phyloP scores from a whole-genome alignment of 306 rosid species.

The Prunus armeniaca region DNA sequence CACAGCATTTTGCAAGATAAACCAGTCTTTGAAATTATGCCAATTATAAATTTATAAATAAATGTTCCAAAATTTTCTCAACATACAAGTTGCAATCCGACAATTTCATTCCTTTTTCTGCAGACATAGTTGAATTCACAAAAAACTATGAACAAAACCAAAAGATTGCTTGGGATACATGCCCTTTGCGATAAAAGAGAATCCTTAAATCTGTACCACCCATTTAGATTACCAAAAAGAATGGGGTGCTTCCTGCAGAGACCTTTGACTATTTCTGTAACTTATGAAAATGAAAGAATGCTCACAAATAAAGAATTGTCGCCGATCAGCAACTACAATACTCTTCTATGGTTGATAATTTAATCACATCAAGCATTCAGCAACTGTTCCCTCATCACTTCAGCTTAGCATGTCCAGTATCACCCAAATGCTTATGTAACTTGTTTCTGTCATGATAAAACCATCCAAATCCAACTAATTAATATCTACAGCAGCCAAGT shows the following conservation, averaged over 20 bases:
- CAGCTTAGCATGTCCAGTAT: slow-evolving; percentile 71
- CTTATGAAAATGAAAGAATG: slow-evolving; percentile 7
- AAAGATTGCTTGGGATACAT: neutral
- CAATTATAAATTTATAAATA: neutral
- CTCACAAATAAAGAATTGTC: neutral
- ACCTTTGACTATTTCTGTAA: neutral
- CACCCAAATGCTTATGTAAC: slow-evolving; percentile 75
- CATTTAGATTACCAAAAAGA: neutral
- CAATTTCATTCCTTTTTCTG: neutral
- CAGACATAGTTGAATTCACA: neutral
- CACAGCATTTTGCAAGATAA: neutral
- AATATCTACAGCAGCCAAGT: neutral
- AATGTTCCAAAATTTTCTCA: neutral
- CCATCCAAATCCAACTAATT: slow-evolving; percentile 9
- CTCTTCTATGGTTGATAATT: neutral
- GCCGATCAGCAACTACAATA: neutral
- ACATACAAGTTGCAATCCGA: neutral
- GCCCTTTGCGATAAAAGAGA: neutral
- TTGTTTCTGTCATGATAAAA: slow-evolving; percentile 58
- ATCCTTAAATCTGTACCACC: neutral
- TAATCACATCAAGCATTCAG: neutral
- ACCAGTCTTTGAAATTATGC: neutral
- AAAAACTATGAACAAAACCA: neutral
- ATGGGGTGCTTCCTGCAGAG: neutral
- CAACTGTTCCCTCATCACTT: slow-evolving; percentile 42